These are phyloP conservation scores for Melaleuca alternifolia DNA, from an alignment of 345 rosid species.

Conservation along the genomic window DNA sequence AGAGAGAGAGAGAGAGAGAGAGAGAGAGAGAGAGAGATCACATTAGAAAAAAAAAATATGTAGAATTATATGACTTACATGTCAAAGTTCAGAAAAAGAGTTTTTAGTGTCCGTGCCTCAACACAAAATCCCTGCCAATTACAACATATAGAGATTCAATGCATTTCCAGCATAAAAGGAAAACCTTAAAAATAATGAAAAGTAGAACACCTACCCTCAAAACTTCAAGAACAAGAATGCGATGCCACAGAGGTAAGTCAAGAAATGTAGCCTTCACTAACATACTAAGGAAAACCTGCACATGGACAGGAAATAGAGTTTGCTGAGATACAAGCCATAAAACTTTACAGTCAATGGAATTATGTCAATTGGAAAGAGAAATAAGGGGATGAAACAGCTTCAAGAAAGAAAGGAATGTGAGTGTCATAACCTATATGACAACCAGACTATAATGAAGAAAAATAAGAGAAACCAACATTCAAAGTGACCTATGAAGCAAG, in stretches of 20 bases:
- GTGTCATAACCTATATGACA: background rate
- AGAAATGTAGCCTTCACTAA: slow-evolving; percentile 80
- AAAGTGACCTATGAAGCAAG: background rate
- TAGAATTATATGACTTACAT: slow-evolving; percentile 38
- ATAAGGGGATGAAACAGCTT: background rate
- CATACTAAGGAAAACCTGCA: slow-evolving; percentile 97
- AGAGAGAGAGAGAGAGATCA: background rate
- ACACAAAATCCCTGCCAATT: slow-evolving; percentile 84
- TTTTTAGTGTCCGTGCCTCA: slow-evolving; percentile 74
- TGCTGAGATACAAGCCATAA: background rate
- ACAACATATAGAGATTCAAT: background rate
- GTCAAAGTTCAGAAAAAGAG: slow-evolving; percentile 94
- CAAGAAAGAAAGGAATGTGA: background rate
- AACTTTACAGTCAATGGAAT: background rate
- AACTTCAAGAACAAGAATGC: slow-evolving; percentile 98
- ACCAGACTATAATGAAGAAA: background rate
- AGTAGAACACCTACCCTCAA: slow-evolving; percentile 55
- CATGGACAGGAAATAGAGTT: background rate
- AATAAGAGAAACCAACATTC: background rate
- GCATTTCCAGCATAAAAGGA: background rate
- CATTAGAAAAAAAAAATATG: background rate
- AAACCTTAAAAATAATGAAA: background rate
- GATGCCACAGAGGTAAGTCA: slow-evolving; percentile 97
- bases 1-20: background rate
- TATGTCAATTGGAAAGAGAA: background rate